Percentiles rank a stretch among this genome's conserved stretches.
These are phyloP conservation scores for Tricharina praecox DNA, from an alignment of 495 filamentous ascomycete species.

Conservation along the genomic window DNA sequence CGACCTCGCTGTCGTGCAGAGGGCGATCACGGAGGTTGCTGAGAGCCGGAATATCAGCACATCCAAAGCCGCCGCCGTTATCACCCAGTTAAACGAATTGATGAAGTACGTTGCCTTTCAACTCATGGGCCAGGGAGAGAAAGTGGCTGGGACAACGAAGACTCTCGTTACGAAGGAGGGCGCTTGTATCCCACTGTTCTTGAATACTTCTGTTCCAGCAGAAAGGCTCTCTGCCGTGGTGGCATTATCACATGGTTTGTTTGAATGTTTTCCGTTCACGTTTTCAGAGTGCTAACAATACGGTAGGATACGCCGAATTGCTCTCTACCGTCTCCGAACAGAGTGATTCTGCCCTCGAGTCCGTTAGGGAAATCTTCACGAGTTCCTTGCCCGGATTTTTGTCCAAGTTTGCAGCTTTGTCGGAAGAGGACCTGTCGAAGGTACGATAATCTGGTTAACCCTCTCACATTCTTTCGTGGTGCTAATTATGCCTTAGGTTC, in stretches of 20 bases:
- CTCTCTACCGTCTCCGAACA: conserved; percentile 7
- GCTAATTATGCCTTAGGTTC: conserved; percentile 11
- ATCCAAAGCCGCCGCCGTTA: not conserved
- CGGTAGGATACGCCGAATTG: conserved; percentile 15
- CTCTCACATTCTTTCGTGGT: not conserved
- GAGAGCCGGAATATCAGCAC: not conserved
- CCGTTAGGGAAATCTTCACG: not conserved
- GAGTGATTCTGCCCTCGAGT: conserved; percentile 4
- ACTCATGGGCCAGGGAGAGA: not conserved
- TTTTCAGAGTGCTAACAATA: conserved; percentile 6
- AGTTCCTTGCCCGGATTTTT: not conserved
- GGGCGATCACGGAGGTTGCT: not conserved
- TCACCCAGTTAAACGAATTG: not conserved
- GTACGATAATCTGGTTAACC: conserved; percentile 5
- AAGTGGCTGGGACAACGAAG: conserved; percentile 1
- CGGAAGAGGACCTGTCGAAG: conserved; percentile 7
- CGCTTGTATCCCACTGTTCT: not conserved
- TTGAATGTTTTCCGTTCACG: not conserved
- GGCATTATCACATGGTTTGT: conserved; percentile 2
- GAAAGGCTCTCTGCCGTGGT: not conserved
- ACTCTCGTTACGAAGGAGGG: not conserved
- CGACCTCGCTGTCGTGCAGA: conserved; percentile 13
- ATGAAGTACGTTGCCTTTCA: not conserved
- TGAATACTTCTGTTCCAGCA: not conserved
- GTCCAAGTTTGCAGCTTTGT: not conserved